Base-by-base conservation (phyloP, 371 early-diverging fungal species). In the Chytridium lagenaria region DNA sequence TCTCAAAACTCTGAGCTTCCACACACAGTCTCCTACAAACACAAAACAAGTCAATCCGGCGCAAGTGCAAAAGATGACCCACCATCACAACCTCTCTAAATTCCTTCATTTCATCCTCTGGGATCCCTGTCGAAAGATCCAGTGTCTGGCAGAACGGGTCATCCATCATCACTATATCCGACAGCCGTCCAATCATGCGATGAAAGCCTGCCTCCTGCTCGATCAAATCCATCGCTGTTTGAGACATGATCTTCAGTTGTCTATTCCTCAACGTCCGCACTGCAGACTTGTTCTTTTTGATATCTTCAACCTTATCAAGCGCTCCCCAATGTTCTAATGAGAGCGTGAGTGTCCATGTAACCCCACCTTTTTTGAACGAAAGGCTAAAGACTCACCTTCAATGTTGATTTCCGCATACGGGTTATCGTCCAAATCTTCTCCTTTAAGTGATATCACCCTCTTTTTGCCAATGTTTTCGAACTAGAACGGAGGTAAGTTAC, bases 331-430 rank as follows among this genome's bases (percentile, higher is more conserved):
- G 33, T 61, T 79, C 79, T 82, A 63, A 5, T n/a, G 0, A 2
- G 34, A 59, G n/a, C n/a, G n/a, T n/a, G n/a, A n/a, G n/a, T n/a
- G n/a, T n/a, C n/a, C n/a, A n/a, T n/a, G n/a, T n/a, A n/a, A n/a
- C n/a, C n/a, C n/a, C n/a, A n/a, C n/a, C n/a, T n/a, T n/a, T n/a
- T n/a, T n/a, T n/a, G n/a, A n/a, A n/a, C n/a, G n/a, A n/a, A n/a
- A n/a, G n/a, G n/a, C n/a, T n/a, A n/a, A n/a, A 49, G 23, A 31
- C 50, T 36, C n/a, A 80, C 81, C 77, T 50, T 80, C 81, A 36
- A 80, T 70, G 69, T 74, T 72, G 49, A 80, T 78, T n/a, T 69
- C 78, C 2, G 76, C 71, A 61, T 80, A 80, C 2, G 78, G 76
- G 34, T 64, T 52, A 19, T 72, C 78, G 28, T 77, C 77, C 10